Evolutionary conservation across 768 basidiomycete species (phyloP).

Genomic region (Macrolepiota fuliginosa): DNA sequence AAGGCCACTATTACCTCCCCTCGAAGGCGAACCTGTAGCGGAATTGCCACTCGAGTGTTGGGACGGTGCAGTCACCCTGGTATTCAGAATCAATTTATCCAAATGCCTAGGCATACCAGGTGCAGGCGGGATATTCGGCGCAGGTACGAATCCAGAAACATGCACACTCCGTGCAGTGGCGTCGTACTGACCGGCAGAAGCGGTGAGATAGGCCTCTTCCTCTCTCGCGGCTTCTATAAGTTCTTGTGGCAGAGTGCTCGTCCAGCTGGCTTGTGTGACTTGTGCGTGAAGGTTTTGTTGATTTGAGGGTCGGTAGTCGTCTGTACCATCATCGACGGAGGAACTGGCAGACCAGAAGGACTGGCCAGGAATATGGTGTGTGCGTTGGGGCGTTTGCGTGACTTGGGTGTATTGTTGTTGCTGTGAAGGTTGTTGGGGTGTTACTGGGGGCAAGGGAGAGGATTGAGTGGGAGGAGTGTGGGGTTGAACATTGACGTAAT

Average conservation of each 20-base stretch:
- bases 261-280: slow-evolving; percentile 53
- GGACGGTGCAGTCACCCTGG: slow-evolving; percentile 30
- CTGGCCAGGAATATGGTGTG: slow-evolving; percentile 29
- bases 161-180: slow-evolving; percentile 19
- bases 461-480: slow-evolving; percentile 22
- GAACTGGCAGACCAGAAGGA: slow-evolving; percentile 40
- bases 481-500: slow-evolving; percentile 76
- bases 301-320: slow-evolving; percentile 14
- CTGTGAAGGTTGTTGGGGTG: slow-evolving; percentile 23
- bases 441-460: slow-evolving; percentile 25
- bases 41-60: slow-evolving; percentile 9
- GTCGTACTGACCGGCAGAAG: slow-evolving; percentile 36
- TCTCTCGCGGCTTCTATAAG: slow-evolving; percentile 78
- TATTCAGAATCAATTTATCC: slow-evolving; percentile 91
- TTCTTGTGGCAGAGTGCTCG: slow-evolving; percentile 71
- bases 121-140: slow-evolving; percentile 84
- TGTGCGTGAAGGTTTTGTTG: slow-evolving; percentile 7
- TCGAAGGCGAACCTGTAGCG: not conserved
- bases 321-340: slow-evolving; percentile 32
- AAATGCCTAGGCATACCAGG: slow-evolving; percentile 87
- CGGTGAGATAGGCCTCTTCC: slow-evolving; percentile 75
- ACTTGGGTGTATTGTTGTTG: no score
- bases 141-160: slow-evolving; percentile 46
- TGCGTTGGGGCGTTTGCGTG: slow-evolving; percentile 13
- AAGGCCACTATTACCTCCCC: not conserved